Conservation (phyloP, 2,329 filamentous ascomycete species). For the Lecanoromycetidae sp. region DNA sequence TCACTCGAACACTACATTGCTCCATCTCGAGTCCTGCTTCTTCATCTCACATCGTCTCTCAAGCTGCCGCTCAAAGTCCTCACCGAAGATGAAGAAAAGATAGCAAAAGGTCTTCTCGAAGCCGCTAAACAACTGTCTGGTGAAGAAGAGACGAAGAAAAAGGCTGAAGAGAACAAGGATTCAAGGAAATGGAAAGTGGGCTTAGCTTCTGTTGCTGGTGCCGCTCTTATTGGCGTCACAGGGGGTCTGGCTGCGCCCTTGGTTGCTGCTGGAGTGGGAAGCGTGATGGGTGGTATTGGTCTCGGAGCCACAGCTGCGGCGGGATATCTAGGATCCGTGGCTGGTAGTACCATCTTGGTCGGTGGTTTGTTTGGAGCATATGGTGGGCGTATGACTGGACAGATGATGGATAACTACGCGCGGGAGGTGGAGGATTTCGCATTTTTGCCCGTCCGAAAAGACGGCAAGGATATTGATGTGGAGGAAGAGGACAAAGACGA, state of each 20-base stretch:
- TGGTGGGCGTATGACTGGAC: slow-evolving; percentile 57
- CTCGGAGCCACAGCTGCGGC: slow-evolving; percentile 56
- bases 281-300: slow-evolving; percentile 56
- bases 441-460: slow-evolving; percentile 54
- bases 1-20: slow-evolving; percentile 60
- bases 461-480: slow-evolving; percentile 26
- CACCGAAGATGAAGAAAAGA: slow-evolving; percentile 53
- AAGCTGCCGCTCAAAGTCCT: slow-evolving; percentile 49
- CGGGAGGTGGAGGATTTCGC: slow-evolving; percentile 70
- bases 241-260: slow-evolving; percentile 61
- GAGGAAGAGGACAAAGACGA: slow-evolving; percentile 8
- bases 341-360: slow-evolving; percentile 58
- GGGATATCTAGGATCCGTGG: slow-evolving; percentile 57
- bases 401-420: slow-evolving; percentile 66
- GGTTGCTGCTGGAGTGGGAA: slow-evolving; percentile 59
- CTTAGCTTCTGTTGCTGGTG: slow-evolving; percentile 65
- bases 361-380: slow-evolving; percentile 73
- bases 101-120: slow-evolving; percentile 58
- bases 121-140: slow-evolving; percentile 61
- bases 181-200: slow-evolving; percentile 61
- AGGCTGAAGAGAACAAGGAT: slow-evolving; percentile 48
- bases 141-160: slow-evolving; percentile 60
- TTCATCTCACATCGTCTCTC: slow-evolving; percentile 54
- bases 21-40: slow-evolving; percentile 55
- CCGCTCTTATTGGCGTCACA: slow-evolving; percentile 64